Evolutionary conservation across 371 early-diverging fungal genomes (phyloP).

Genomic region (Nematocida major): DNA sequence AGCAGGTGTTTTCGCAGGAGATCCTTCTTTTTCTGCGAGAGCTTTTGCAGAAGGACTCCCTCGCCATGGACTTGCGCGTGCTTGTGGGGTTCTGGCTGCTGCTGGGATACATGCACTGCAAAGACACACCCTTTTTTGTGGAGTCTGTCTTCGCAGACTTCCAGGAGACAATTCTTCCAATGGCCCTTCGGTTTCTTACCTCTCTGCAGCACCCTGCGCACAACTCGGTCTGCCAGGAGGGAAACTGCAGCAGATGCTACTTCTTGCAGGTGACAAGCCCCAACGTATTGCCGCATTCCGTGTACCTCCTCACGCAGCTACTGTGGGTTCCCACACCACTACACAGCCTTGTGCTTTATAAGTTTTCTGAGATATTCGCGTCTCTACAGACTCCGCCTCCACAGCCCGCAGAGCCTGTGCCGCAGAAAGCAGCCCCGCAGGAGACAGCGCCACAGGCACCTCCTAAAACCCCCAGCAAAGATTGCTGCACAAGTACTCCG

Average conservation of each 20-base stretch:
- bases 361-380: not conserved
- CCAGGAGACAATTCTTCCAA: not conserved
- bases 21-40: conserved; percentile 7
- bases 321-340: conserved; percentile 18
- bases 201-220: not conserved
- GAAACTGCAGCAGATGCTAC: conserved; percentile 31
- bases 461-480: too few species aligned
- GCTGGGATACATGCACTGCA: not conserved
- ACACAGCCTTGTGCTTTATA: not conserved
- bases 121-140: not conserved
- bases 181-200: not conserved
- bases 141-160: conserved; percentile 6
- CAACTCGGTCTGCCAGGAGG: not conserved
- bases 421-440: not conserved
- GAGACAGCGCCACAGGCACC: not conserved
- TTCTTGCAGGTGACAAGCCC: not conserved
- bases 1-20: not conserved
- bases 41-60: conserved; percentile 18
- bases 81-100: conserved; percentile 18
- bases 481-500: too few species aligned
- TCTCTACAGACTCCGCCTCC: not conserved
- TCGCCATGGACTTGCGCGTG: not conserved
- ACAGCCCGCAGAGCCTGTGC: too few species aligned
- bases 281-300: not conserved
- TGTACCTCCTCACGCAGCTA: not conserved